These are phyloP conservation scores for Trichoderma virens DNA, from an alignment of 495 filamentous ascomycete genomes.

Conservation along the genomic window DNA sequence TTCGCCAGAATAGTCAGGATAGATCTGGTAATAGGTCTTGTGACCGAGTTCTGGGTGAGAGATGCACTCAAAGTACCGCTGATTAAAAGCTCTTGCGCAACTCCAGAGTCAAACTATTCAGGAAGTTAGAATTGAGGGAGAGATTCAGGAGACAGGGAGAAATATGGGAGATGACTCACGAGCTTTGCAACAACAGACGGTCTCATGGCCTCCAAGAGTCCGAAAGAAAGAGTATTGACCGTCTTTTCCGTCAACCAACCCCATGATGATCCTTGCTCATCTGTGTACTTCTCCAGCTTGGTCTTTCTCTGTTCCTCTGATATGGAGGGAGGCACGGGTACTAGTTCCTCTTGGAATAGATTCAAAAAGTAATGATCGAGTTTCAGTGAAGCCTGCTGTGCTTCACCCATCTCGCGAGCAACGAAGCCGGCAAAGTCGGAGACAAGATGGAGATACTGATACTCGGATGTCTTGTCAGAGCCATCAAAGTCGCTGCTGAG, in stretches of 20 bases:
- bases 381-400: conserved; percentile 2
- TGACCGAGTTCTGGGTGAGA: neutral
- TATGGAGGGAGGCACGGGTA: neutral
- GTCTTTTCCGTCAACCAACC: neutral
- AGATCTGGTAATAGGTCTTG: conserved; percentile 16
- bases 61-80: neutral
- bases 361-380: neutral
- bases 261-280: neutral
- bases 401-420: conserved; percentile 3
- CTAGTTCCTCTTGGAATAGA: conserved; percentile 7
- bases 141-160: neutral
- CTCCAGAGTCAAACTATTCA: conserved; percentile 7
- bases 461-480: neutral
- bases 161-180: conserved; percentile 20
- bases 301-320: neutral
- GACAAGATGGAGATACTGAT: neutral
- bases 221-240: conserved; percentile 27
- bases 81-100: conserved; percentile 11
- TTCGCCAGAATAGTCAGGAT: conserved; percentile 27
- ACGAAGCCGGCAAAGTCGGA: conserved; percentile 4
- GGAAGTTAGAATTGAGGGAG: conserved; percentile 12
- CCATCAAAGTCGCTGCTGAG: neutral
- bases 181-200: conserved; percentile 27
- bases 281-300: neutral
- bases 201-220: conserved; percentile 36